Evolutionary conservation across 169 alveolate genomes (phyloP).

Genomic region (Sarcocystis neurona): DNA sequence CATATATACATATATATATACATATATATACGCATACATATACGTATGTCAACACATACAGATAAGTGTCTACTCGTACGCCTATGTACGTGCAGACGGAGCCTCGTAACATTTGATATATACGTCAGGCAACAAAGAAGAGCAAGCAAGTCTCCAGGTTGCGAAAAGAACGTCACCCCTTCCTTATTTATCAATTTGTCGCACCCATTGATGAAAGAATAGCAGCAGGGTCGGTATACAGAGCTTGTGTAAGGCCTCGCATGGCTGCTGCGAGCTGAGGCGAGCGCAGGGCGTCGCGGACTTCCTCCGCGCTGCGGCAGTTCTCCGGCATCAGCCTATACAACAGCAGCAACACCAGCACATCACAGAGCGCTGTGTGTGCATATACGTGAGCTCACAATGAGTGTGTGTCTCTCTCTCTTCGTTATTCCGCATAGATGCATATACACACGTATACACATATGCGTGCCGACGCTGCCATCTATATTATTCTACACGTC

Average conservation of each 20-base stretch:
- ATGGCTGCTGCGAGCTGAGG: slow-evolving; percentile 17
- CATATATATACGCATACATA: no score
- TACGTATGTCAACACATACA: no score
- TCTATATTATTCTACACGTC: no score
- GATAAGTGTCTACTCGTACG: no score
- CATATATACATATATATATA: no score
- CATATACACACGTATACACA: no score
- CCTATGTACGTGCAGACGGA: no score
- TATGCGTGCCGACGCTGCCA: no score
- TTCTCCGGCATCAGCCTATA: slow-evolving; percentile 4
- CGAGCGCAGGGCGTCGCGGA: slow-evolving; percentile 5
- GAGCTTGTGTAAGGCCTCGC: not conserved
- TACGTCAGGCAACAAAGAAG: not conserved
- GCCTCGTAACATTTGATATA: no score
- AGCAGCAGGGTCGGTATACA: not conserved
- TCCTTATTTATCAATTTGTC: not conserved
- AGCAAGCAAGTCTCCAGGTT: not conserved
- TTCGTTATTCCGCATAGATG: no score
- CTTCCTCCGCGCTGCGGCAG: not conserved
- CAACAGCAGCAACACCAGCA: not conserved
- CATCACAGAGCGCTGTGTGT: not conserved
- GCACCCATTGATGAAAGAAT: not conserved
- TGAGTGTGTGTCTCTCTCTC: no score
- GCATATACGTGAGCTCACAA: no score
- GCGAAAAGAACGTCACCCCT: not conserved